A percentile compares a stretch with the other conserved stretches of the same genome.
phyloP scores from a whole-genome alignment of 371 early-diverging fungal genomes.

The Actinomucor elegans region DNA sequence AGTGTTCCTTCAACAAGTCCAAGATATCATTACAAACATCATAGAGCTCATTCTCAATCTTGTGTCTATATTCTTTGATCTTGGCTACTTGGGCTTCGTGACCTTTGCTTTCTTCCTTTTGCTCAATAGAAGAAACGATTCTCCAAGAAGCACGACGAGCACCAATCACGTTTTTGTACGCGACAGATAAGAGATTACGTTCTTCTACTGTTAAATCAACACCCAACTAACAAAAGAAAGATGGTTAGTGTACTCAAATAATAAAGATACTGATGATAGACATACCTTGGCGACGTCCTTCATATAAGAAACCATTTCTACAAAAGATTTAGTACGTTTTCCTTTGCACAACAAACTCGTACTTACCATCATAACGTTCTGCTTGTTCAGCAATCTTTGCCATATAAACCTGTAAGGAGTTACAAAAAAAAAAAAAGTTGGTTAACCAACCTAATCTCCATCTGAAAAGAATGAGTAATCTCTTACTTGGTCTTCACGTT shows the following conservation, averaged over 20 bases:
- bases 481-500: slow-evolving; percentile 41
- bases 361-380: slow-evolving; percentile 90
- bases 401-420: slow-evolving; percentile 59
- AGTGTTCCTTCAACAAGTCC: slow-evolving; percentile 81
- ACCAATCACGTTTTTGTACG: slow-evolving; percentile 99
- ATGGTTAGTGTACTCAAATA: neutral
- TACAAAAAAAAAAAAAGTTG: neutral
- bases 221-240: slow-evolving; percentile 28
- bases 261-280: too few relatives aligned
- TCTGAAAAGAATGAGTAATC: neutral
- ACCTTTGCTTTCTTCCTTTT: slow-evolving; percentile 96
- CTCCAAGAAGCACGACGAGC: slow-evolving; percentile 99
- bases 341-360: too few relatives aligned
- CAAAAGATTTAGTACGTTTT: neutral
- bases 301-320: slow-evolving; percentile 96
- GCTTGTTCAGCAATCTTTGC: slow-evolving; percentile 99
- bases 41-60: slow-evolving; percentile 93
- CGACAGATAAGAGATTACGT: slow-evolving; percentile 98
- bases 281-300: slow-evolving; percentile 76
- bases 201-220: slow-evolving; percentile 93
- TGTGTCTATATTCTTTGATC: slow-evolving; percentile 89
- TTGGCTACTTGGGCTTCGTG: slow-evolving; percentile 80
- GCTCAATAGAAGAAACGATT: slow-evolving; percentile 97
- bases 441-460: neutral
- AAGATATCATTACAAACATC: slow-evolving; percentile 97